Conservation (phyloP, 2,329 filamentous ascomycete species). For the Epichloe gansuensis region DNA sequence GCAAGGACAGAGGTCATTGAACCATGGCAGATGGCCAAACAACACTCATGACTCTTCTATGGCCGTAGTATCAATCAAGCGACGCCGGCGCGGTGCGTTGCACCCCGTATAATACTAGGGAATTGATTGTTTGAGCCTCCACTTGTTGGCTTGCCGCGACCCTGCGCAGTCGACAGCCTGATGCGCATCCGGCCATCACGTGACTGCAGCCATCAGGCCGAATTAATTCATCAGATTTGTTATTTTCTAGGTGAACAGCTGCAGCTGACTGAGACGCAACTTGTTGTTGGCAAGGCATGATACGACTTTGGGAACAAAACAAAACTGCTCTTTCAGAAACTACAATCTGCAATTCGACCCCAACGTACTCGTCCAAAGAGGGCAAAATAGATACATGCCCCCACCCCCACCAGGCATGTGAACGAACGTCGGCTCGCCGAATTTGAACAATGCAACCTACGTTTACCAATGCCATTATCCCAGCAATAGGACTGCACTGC, state of each 20-base stretch:
- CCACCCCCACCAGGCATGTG: not conserved
- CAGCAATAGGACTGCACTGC: not conserved
- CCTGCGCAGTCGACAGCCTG: not conserved
- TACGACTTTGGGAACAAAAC: no score
- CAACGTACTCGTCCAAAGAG: not conserved
- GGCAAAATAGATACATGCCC: not conserved
- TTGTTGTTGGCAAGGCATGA: no score
- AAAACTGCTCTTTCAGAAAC: no score
- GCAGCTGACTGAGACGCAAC: no score
- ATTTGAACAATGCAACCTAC: not conserved
- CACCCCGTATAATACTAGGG: slow-evolving; percentile 4
- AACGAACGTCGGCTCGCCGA: not conserved
- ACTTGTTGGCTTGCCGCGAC: not conserved
- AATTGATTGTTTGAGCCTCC: slow-evolving; percentile 4
- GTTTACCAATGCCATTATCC: not conserved
- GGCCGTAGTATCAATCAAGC: not conserved
- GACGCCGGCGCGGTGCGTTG: slow-evolving; percentile 5
- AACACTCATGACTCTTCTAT: not conserved
- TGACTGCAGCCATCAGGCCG: not conserved
- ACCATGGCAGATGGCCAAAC: not conserved
- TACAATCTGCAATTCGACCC: not conserved
- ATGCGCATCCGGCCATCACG: slow-evolving; percentile 1
- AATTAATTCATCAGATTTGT: no score
- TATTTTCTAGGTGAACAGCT: no score
- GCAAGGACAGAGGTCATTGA: not conserved